Percentiles rank a stretch among this genome's conserved stretches.
These are phyloP conservation scores for Cryptosporidium sp. DNA, from an alignment of 169 alveolate species.

Conservation along the genomic window DNA sequence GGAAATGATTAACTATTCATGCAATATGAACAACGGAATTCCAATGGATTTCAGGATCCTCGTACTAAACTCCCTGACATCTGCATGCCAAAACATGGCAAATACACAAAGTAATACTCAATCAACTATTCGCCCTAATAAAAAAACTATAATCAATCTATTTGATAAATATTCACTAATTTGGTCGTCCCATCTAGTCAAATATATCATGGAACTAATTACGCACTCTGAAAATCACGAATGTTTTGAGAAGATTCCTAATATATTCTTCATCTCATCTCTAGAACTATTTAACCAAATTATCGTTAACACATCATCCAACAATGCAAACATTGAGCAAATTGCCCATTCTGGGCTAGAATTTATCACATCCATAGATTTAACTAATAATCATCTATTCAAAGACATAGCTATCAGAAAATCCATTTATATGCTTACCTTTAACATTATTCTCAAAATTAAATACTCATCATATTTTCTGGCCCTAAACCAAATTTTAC, in stretches of 20 bases:
- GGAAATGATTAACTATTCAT: constrained; percentile 19
- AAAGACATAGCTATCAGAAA: constrained; percentile 24
- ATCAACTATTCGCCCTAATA: not conserved
- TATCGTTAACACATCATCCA: constrained; percentile 3
- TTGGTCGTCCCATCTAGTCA: constrained; percentile 46
- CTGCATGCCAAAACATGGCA: constrained; percentile 32
- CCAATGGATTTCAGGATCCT: constrained; percentile 60
- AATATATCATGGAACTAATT: constrained; percentile 12
- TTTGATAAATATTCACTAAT: constrained; percentile 23
- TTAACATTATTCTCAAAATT: constrained; percentile 29
- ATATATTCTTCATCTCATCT: constrained; percentile 35
- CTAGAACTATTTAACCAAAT: constrained; percentile 63
- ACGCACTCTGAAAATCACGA: constrained; percentile 8
- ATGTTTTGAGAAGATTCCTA: constrained; percentile 29
- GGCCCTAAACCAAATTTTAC: not conserved
- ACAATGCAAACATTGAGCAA: constrained; percentile 9
- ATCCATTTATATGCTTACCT: constrained; percentile 22
- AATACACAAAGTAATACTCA: not conserved
- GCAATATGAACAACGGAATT: constrained; percentile 17
- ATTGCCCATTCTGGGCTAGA: constrained; percentile 33
- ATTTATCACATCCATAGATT: not conserved
- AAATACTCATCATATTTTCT: not conserved
- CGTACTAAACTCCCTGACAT: constrained; percentile 20
- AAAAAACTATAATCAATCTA: not conserved
- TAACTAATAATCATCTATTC: not conserved